phyloP scores from a whole-genome alignment of 371 early-diverging fungal genomes.

The Parasitella parasitica region DNA sequence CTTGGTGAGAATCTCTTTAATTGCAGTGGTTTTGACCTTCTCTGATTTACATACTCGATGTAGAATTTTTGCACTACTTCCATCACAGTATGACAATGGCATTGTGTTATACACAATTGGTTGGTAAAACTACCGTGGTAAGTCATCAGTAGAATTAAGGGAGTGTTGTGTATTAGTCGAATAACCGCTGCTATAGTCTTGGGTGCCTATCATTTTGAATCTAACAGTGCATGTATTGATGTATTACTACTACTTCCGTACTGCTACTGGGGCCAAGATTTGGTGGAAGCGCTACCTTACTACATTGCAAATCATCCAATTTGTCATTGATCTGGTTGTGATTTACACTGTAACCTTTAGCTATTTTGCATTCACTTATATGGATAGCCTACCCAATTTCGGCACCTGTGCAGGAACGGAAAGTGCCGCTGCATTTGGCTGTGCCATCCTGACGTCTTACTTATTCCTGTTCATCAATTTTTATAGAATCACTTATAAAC shows the following conservation, averaged over 20 bases:
- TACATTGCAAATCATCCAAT: constrained; percentile 85
- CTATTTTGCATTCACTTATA: constrained; percentile 63
- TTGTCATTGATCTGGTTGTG: constrained; percentile 75
- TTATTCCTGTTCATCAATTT: constrained; percentile 84
- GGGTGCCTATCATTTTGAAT: constrained; percentile 78
- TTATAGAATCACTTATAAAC: constrained; percentile 74
- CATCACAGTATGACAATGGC: constrained; percentile 85
- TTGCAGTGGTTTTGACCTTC: neutral
- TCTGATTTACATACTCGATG: neutral
- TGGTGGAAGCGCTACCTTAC: constrained; percentile 93
- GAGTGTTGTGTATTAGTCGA: too few relatives aligned
- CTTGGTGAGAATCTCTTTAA: constrained; percentile 27
- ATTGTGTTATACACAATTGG: constrained; percentile 75
- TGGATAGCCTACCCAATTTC: constrained; percentile 60
- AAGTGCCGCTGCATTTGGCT: constrained; percentile 76
- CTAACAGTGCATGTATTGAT: constrained; percentile 87
- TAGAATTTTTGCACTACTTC: constrained; percentile 79
- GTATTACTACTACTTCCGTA: constrained; percentile 89
- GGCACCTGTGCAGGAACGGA: constrained; percentile 77
- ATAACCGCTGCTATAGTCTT: too few relatives aligned
- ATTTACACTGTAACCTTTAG: constrained; percentile 76
- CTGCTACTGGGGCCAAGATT: constrained; percentile 73
- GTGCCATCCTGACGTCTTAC: constrained; percentile 74
- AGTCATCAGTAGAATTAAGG: too few relatives aligned
- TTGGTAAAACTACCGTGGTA: constrained; percentile 77